Conservation (phyloP, 148 eudicot genomes). For the Amaranthus cruentus region DNA sequence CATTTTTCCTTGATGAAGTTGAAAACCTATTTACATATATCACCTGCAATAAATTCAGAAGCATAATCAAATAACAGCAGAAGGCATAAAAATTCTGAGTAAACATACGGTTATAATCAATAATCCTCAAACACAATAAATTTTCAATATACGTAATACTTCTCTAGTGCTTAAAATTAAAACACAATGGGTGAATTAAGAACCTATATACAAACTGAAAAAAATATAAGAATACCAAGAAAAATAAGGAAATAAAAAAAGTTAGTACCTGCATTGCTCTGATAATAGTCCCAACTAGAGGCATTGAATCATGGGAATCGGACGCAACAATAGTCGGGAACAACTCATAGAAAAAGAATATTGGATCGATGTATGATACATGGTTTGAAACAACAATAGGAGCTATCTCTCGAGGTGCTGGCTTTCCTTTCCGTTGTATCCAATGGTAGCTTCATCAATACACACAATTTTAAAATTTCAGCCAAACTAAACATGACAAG, state of each 20-base stretch:
- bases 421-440: conserved; percentile 82
- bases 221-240: not conserved
- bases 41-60: conserved; percentile 46
- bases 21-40: conserved; percentile 92
- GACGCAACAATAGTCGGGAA: conserved; percentile 89
- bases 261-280: conserved; percentile 93
- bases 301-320: conserved; percentile 92
- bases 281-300: conserved; percentile 89
- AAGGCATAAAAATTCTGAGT: not conserved
- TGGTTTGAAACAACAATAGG: conserved; percentile 95
- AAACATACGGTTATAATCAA: not conserved
- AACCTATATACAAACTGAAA: not conserved
- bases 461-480: not conserved
- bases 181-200: not conserved
- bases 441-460: conserved; percentile 70
- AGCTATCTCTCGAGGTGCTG: conserved; percentile 83
- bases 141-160: not conserved
- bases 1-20: conserved; percentile 77
- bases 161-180: too few species aligned
- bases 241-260: not conserved
- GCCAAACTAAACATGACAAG: conserved; percentile 1
- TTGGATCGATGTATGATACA: conserved; percentile 92
- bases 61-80: conserved; percentile 5
- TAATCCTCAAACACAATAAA: not conserved
- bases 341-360: conserved; percentile 89